phyloP scores from a whole-genome alignment of 768 basidiomycete genomes.

The Mycena chlorophos region DNA sequence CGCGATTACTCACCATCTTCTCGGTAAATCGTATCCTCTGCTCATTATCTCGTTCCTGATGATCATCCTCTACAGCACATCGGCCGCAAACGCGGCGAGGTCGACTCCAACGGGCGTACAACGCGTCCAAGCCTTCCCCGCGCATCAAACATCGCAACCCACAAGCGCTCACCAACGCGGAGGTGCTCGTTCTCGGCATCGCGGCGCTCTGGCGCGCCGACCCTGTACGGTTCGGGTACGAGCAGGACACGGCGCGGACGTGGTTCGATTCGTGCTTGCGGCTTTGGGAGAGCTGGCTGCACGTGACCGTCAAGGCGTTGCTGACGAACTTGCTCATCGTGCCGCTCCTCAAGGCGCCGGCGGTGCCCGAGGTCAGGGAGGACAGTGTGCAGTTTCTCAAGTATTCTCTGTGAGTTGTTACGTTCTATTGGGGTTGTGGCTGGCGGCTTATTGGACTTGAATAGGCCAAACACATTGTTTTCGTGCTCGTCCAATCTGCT shows the following conservation, averaged over 20 bases:
- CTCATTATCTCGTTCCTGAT: neutral
- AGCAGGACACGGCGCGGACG: conserved; percentile 40
- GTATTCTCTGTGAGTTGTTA: conserved; percentile 43
- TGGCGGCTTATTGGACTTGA: conserved; percentile 22
- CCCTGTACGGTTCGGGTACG: conserved; percentile 53
- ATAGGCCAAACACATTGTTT: conserved; percentile 45
- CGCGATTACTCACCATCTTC: conserved; percentile 56
- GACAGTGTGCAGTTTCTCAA: conserved; percentile 47
- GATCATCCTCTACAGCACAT: conserved; percentile 38
- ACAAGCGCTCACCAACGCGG: conserved; percentile 66
- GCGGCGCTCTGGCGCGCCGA: conserved; percentile 66
- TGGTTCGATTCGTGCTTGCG: conserved; percentile 52
- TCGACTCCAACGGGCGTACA: conserved; percentile 59
- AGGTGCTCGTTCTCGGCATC: conserved; percentile 69
- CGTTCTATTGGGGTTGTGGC: neutral
- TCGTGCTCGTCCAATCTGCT: conserved; percentile 60
- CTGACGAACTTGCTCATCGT: conserved; percentile 50
- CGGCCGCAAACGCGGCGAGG: conserved; percentile 57
- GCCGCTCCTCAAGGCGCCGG: conserved; percentile 44
- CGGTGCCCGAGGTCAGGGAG: conserved; percentile 37
- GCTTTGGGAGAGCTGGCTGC: conserved; percentile 63
- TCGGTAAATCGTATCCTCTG: conserved; percentile 38
- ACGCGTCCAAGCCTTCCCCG: conserved; percentile 57
- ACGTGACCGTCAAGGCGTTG: conserved; percentile 63
- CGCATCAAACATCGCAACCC: conserved; percentile 52